Percentiles rank a stretch among this genome's conserved stretches.
Conservation (phyloP, 148 eudicot genomes). For the Fagopyrum esculentum region DNA sequence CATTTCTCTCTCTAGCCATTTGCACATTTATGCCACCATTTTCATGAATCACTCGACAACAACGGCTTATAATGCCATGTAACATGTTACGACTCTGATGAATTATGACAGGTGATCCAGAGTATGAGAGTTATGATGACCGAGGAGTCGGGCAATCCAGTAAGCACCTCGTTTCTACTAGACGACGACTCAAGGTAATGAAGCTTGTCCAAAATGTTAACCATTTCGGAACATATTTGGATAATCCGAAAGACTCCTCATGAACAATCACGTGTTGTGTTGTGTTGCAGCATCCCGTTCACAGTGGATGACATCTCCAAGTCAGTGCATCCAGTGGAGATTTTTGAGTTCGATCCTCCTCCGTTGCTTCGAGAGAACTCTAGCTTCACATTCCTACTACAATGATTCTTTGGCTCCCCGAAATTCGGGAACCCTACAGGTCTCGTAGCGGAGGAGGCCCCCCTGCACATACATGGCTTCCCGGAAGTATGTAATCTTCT, state of each 20-base stretch:
- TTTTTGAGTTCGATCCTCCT: slow-evolving; percentile 80
- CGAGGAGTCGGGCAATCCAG: slow-evolving; percentile 73
- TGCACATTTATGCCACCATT: too few relatives aligned
- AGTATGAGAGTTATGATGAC: slow-evolving; percentile 84
- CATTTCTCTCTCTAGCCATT: too few relatives aligned
- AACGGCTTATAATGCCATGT: background rate
- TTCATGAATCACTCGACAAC: background rate
- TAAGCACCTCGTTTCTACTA: slow-evolving; percentile 85
- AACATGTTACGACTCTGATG: slow-evolving; percentile 29
- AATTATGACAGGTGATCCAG: slow-evolving; percentile 81
- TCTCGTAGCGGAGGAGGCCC: background rate
- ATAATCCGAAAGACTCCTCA: background rate
- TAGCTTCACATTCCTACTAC: slow-evolving; percentile 71
- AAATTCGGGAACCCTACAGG: too few relatives aligned
- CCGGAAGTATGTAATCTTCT: background rate
- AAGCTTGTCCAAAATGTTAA: background rate
- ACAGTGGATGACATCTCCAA: slow-evolving; percentile 82
- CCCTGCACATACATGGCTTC: slow-evolving; percentile 3
- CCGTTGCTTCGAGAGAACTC: slow-evolving; percentile 82
- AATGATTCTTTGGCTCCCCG: slow-evolving; percentile 10
- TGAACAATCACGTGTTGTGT: background rate
- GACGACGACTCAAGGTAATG: slow-evolving; percentile 87
- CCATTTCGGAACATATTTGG: background rate
- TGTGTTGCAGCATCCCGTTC: slow-evolving; percentile 71
- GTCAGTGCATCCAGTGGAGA: slow-evolving; percentile 48